Conservation (phyloP, 495 filamentous ascomycete species). For the Lichina pygmaea region DNA sequence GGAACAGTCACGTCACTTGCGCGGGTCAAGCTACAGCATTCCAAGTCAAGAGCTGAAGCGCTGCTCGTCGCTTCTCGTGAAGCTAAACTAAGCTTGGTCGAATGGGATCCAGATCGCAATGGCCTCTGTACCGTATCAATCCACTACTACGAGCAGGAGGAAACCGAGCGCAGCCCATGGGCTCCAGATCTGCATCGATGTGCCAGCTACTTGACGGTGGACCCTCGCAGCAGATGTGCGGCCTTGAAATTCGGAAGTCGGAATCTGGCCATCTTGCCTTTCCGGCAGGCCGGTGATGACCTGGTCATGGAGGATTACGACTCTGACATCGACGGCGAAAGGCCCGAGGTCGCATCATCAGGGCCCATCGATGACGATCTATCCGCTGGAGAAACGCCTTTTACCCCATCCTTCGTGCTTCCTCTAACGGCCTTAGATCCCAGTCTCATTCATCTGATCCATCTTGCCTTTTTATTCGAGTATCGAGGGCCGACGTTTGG, state of each 20-base stretch:
- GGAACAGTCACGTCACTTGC: conserved; percentile 65
- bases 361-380: conserved; percentile 24
- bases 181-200: conserved; percentile 36
- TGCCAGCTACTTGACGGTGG: conserved; percentile 57
- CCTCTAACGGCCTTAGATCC: conserved; percentile 69
- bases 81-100: conserved; percentile 74
- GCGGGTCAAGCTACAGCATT: conserved; percentile 37
- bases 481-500: conserved; percentile 96
- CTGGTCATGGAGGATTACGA: conserved; percentile 80
- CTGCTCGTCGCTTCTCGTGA: conserved; percentile 64
- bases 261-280: conserved; percentile 81
- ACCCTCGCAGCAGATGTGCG: conserved; percentile 80
- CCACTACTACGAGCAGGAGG: conserved; percentile 93
- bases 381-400: conserved; percentile 39
- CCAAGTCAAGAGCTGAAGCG: conserved; percentile 60
- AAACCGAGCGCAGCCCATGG: conserved; percentile 52
- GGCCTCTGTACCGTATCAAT: conserved; percentile 69
- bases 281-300: conserved; percentile 62
- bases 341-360: conserved; percentile 4
- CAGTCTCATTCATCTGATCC: conserved; percentile 59
- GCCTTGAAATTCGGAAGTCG: conserved; percentile 71
- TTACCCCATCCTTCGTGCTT: conserved; percentile 74
- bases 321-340: conserved; percentile 37
- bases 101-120: conserved; percentile 70
- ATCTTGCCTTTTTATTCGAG: conserved; percentile 81